Evolutionary conservation across 352 stramenopile genomes (phyloP).

Genomic region (Plasmopara viticola): DNA sequence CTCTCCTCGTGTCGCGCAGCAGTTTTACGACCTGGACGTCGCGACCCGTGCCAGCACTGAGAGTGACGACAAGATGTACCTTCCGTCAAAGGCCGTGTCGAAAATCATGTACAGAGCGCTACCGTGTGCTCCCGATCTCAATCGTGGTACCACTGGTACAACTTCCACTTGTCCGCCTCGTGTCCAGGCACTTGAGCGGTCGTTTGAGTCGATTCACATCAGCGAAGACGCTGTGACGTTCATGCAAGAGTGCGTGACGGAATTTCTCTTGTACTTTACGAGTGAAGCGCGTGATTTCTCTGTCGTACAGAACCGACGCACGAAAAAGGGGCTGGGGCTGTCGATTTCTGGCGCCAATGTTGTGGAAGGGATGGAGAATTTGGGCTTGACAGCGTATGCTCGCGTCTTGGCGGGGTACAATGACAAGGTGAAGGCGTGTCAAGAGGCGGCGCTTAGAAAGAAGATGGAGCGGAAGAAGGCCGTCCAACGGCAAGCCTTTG

Average conservation of each 20-base stretch:
- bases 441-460: constrained; percentile 49
- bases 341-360: constrained; percentile 56
- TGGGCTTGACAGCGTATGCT: constrained; percentile 65
- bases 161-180: constrained; percentile 4
- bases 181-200: constrained; percentile 4
- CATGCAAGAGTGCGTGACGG: constrained; percentile 81
- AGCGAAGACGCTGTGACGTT: constrained; percentile 70
- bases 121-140: constrained; percentile 11
- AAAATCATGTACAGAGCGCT: constrained; percentile 71
- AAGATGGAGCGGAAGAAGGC: constrained; percentile 59
- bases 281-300: constrained; percentile 72
- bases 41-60: constrained; percentile 49
- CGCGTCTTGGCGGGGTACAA: constrained; percentile 57
- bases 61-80: constrained; percentile 71
- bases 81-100: constrained; percentile 53
- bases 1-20: constrained; percentile 50
- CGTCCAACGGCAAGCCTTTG: constrained; percentile 28
- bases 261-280: constrained; percentile 79
- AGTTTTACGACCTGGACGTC: constrained; percentile 66
- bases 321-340: constrained; percentile 42
- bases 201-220: constrained; percentile 45
- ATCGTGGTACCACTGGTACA: background rate
- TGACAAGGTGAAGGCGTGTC: constrained; percentile 55
- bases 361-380: constrained; percentile 56
- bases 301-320: constrained; percentile 44